Percentiles rank a stretch among this genome's conserved stretches.
These are phyloP conservation scores for Pseudodiploospora longispora DNA, from an alignment of 2,329 filamentous ascomycete genomes.

Conservation along the genomic window DNA sequence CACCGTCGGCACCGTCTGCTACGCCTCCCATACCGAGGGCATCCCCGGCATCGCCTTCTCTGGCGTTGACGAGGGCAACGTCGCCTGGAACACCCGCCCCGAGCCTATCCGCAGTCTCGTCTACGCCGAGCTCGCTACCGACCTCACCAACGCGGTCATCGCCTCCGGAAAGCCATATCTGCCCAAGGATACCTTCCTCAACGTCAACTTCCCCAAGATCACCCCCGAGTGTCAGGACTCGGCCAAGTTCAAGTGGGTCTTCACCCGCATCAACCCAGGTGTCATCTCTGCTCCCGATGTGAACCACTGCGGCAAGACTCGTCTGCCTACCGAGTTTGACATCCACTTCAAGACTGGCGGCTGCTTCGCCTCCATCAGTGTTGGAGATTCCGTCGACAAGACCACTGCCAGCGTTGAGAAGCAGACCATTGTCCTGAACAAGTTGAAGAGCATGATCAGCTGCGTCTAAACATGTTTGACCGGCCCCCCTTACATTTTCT, in stretches of 20 bases:
- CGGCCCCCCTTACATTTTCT: too few species aligned
- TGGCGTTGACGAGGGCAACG: constrained; percentile 40
- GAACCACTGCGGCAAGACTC: constrained; percentile 43
- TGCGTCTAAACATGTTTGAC: constrained; percentile 9
- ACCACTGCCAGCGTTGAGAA: constrained; percentile 33
- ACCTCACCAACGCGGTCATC: constrained; percentile 48
- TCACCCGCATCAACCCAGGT: constrained; percentile 52
- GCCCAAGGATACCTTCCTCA: constrained; percentile 52
- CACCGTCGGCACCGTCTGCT: constrained; percentile 57
- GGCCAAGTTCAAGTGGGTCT: constrained; percentile 53
- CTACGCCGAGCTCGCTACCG: constrained; percentile 56
- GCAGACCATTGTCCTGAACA: constrained; percentile 23
- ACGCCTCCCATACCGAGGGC: constrained; percentile 43
- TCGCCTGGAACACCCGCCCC: constrained; percentile 46
- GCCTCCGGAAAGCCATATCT: constrained; percentile 54
- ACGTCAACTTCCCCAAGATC: constrained; percentile 59
- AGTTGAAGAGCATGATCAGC: constrained; percentile 22
- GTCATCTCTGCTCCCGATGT: constrained; percentile 48
- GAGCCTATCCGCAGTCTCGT: constrained; percentile 45
- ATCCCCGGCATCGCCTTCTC: constrained; percentile 64
- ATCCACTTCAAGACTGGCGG: constrained; percentile 39
- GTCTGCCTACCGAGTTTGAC: constrained; percentile 50
- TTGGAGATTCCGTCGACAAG: constrained; percentile 54
- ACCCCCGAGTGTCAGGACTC: constrained; percentile 40
- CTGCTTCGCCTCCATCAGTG: constrained; percentile 56